phyloP scores from a whole-genome alignment of 169 alveolate species.

The Blepharisma undulans region DNA sequence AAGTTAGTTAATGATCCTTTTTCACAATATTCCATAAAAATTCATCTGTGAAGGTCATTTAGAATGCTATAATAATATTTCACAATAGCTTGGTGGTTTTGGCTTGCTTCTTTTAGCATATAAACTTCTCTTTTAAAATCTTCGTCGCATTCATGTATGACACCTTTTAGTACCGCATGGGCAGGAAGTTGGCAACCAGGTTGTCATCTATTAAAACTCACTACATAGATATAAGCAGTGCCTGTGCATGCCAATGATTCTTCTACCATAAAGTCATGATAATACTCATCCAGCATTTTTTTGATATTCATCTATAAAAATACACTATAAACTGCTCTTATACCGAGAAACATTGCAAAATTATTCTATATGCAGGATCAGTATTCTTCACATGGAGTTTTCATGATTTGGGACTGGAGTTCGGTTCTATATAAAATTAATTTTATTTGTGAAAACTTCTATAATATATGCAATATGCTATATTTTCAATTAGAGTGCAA shows the following conservation, averaged over 20 bases:
- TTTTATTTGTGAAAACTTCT: no score
- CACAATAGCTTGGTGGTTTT: not conserved
- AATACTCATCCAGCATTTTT: not conserved
- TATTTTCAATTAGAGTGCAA: no score
- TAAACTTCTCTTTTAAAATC: not conserved
- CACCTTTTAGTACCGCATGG: not conserved
- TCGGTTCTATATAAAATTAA: no score
- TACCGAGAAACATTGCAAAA: no score
- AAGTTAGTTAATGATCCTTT: not conserved
- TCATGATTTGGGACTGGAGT: no score
- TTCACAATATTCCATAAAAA: not conserved
- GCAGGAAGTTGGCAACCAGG: not conserved
- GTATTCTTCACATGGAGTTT: no score
- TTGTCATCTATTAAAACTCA: not conserved
- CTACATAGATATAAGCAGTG: not conserved
- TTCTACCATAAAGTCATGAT: not conserved
- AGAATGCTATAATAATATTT: not conserved
- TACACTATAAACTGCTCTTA: no score
- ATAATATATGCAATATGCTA: no score
- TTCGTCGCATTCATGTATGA: not conserved
- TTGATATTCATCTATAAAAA: not conserved
- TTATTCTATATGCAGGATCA: no score
- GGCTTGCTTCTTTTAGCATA: not conserved
- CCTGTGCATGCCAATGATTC: not conserved
- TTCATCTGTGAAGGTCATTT: not conserved